These are phyloP conservation scores for Clonostachys byssicola DNA, from an alignment of 2,329 filamentous ascomycete genomes.

Conservation along the genomic window DNA sequence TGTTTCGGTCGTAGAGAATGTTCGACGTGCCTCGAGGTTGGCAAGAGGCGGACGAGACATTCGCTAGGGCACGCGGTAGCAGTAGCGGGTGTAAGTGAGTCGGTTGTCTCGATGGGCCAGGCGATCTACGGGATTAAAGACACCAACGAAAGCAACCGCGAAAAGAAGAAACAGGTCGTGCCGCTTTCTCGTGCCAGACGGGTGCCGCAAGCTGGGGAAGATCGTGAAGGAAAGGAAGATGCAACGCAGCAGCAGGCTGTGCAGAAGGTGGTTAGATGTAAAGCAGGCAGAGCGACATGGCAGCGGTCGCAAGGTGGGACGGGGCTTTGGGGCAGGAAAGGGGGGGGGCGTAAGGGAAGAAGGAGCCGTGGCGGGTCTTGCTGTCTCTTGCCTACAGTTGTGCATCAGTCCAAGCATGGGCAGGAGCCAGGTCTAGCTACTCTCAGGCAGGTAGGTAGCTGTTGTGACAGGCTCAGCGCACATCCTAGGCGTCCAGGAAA, in stretches of 20 bases:
- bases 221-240: not conserved
- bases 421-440: no score
- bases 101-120: not conserved
- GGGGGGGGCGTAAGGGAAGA: not conserved
- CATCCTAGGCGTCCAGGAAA: no score
- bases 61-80: no score
- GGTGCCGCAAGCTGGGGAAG: not conserved
- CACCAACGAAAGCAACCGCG: not conserved
- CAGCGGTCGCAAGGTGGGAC: not conserved
- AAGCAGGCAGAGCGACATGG: not conserved
- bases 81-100: no score
- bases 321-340: not conserved
- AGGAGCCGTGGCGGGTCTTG: not conserved
- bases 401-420: no score
- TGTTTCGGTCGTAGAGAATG: no score
- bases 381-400: no score
- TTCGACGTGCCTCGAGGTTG: no score
- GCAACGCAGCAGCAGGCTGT: not conserved
- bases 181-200: conserved; percentile 5
- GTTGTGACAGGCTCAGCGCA: no score
- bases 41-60: no score
- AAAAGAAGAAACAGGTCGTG: not conserved
- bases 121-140: not conserved
- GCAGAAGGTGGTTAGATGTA: not conserved
- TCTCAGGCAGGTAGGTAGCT: no score